Evolutionary conservation across 345 rosid species (phyloP).

Genomic region (Eutrema japonicum): DNA sequence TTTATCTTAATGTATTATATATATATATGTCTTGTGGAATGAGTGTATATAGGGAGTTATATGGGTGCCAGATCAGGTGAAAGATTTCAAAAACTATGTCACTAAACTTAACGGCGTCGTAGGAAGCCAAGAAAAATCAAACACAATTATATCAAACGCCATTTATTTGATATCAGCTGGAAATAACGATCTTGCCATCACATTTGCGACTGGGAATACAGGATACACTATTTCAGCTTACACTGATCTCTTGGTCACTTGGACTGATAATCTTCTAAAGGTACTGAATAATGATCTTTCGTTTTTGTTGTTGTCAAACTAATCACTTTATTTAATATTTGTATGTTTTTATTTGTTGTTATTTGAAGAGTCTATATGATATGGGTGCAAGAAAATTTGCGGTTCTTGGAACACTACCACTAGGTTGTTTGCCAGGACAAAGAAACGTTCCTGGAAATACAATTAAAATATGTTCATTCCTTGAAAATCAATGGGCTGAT

Average conservation of each 20-base stretch:
- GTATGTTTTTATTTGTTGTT: not conserved
- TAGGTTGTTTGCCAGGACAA: constrained; percentile 39
- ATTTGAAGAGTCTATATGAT: constrained; percentile 9
- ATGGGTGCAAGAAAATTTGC: constrained; percentile 37
- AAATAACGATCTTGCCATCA: constrained; percentile 60
- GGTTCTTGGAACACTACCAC: constrained; percentile 28
- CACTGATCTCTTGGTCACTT: constrained; percentile 46
- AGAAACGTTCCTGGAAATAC: not conserved
- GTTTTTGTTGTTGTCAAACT: not conserved
- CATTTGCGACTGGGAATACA: constrained; percentile 40
- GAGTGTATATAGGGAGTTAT: constrained; percentile 40
- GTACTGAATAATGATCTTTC: constrained; percentile 23
- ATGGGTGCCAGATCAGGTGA: constrained; percentile 52
- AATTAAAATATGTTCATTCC: constrained; percentile 38
- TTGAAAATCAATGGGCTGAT: constrained; percentile 12
- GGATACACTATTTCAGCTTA: constrained; percentile 40
- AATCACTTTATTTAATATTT: not conserved
- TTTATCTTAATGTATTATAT: not conserved
- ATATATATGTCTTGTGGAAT: not conserved
- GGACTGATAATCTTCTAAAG: constrained; percentile 42
- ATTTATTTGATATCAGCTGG: constrained; percentile 48
- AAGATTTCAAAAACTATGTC: constrained; percentile 47
- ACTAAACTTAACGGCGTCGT: constrained; percentile 38
- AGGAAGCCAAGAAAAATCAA: constrained; percentile 45
- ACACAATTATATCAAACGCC: constrained; percentile 44